These are phyloP conservation scores for Arthrinium puccinioides DNA, from an alignment of 2,329 filamentous ascomycete species.

Conservation along the genomic window DNA sequence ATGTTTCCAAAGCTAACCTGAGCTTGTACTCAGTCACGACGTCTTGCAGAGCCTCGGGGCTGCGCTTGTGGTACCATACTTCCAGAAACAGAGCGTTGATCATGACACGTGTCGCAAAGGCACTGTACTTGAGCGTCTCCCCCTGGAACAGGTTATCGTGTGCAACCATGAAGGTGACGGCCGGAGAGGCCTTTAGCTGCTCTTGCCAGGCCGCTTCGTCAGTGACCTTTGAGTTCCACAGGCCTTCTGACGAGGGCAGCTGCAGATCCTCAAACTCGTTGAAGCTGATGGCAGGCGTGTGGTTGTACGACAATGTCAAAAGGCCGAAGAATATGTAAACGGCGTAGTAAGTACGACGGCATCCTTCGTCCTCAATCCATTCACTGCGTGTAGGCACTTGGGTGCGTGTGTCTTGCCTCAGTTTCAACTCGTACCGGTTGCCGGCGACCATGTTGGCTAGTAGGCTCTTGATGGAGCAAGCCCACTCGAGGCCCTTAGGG, in stretches of 20 bases:
- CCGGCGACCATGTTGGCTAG: constrained; percentile 98
- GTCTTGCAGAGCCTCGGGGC: constrained; percentile 93
- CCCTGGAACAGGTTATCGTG: constrained; percentile 95
- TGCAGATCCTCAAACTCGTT: constrained; percentile 94
- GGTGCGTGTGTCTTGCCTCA: constrained; percentile 82
- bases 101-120: constrained; percentile 95
- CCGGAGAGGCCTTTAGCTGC: constrained; percentile 60
- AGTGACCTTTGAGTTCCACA: constrained; percentile 80
- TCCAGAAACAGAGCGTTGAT: constrained; percentile 98
- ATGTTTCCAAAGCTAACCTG: constrained; percentile 90
- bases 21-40: constrained; percentile 98
- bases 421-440: constrained; percentile 91
- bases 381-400: constrained; percentile 73
- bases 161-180: constrained; percentile 84
- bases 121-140: constrained; percentile 83
- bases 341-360: constrained; percentile 92
- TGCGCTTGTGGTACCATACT: constrained; percentile 98
- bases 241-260: constrained; percentile 83
- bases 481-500: constrained; percentile 95
- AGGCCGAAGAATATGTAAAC: constrained; percentile 99
- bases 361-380: constrained; percentile 96
- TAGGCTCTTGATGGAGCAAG: constrained; percentile 96
- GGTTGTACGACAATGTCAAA: constrained; percentile 91
- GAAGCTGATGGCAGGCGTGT: constrained; percentile 95
- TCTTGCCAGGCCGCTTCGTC: constrained; percentile 85